phyloP scores from a whole-genome alignment of 352 stramenopile species.

The Thraustotheca clavata region DNA sequence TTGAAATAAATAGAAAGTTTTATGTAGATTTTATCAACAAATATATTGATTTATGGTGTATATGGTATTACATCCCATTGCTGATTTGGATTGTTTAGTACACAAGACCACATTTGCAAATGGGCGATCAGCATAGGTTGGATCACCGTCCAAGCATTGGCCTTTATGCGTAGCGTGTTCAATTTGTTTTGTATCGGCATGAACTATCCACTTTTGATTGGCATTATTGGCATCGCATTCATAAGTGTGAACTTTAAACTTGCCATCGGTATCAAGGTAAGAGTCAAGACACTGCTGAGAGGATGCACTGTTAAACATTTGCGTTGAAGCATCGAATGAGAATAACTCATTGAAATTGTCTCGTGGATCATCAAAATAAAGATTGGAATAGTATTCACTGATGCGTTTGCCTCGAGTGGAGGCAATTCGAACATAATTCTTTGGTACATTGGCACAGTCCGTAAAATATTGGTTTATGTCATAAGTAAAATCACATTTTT shows the following conservation, averaged over 20 bases:
- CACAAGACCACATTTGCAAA: no score
- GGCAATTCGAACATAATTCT: background rate
- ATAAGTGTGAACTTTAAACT: slow-evolving; percentile 38
- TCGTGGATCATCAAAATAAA: background rate
- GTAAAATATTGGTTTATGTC: no score
- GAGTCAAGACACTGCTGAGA: background rate
- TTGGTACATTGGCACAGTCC: background rate
- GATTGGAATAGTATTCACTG: background rate
- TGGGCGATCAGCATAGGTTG: no score
- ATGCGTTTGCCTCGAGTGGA: background rate
- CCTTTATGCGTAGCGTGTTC: slow-evolving; percentile 36
- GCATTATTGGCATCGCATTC: slow-evolving; percentile 36
- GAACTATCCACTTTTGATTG: slow-evolving; percentile 58
- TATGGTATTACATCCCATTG: no score
- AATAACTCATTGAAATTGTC: background rate
- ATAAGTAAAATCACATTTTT: no score
- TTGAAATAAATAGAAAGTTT: no score
- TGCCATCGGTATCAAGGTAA: background rate
- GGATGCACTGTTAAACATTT: background rate
- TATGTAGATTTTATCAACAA: no score
- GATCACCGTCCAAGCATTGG: slow-evolving; percentile 16
- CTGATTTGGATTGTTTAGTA: no score
- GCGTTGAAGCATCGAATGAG: background rate
- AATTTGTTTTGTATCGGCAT: slow-evolving; percentile 32
- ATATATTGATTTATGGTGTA: no score